Percentiles rank a stretch among this genome's conserved stretches.
phyloP scores from a whole-genome alignment of 306 rosid species.

The Dalbergia oliveri region DNA sequence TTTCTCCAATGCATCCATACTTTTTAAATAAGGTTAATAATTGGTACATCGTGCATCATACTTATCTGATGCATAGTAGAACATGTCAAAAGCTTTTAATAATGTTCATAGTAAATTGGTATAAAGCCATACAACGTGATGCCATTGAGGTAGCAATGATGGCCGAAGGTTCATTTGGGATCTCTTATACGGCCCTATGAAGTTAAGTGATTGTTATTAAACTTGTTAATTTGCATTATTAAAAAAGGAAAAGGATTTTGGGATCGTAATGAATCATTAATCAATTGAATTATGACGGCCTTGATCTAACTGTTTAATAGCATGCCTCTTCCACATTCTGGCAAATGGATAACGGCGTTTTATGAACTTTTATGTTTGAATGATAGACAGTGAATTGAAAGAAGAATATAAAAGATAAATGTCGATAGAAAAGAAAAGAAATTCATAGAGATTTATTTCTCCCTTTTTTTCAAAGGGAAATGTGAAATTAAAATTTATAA shows the following conservation, averaged over 20 bases:
- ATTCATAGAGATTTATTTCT: no score
- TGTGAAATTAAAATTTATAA: no score
- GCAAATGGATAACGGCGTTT: not conserved
- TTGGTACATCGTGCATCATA: no score
- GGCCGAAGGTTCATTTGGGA: not conserved
- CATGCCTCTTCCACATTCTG: not conserved
- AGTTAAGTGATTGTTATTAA: not conserved
- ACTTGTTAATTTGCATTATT: no score
- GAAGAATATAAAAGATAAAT: no score
- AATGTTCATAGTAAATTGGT: conserved; percentile 2
- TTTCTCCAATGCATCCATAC: no score
- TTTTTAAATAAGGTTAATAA: no score
- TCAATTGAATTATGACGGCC: not conserved
- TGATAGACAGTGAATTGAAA: no score
- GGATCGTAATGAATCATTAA: not conserved
- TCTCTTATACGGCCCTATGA: not conserved
- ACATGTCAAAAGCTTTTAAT: not conserved
- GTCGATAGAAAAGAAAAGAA: no score
- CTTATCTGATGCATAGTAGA: no score
- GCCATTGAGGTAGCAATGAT: not conserved
- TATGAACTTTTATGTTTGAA: no score
- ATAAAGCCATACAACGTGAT: not conserved
- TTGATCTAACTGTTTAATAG: not conserved
- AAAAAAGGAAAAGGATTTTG: not conserved
- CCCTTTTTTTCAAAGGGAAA: no score